A percentile compares a stretch with the other conserved stretches of the same genome.
Conservation (phyloP, 2,329 filamentous ascomycete species). For the Herpotrichia juniperi region DNA sequence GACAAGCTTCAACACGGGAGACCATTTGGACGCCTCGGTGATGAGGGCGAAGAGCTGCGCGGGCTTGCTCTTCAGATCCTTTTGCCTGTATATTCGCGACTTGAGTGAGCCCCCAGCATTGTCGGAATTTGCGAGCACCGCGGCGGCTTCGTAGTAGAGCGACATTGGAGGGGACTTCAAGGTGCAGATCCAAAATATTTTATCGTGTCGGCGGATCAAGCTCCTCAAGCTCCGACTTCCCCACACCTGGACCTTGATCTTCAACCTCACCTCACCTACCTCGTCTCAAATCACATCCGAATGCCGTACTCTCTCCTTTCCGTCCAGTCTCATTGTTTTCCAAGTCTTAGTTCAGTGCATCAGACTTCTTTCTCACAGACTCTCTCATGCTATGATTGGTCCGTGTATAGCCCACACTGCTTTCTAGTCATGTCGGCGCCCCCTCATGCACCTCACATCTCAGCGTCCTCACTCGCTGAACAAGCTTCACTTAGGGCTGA, state of each 20-base stretch:
- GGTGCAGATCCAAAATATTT: neutral
- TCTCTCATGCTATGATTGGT: neutral
- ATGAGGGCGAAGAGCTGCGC: slow-evolving; percentile 87
- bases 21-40: slow-evolving; percentile 90
- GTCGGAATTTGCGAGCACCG: slow-evolving; percentile 69
- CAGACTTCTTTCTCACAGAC: neutral
- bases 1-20: slow-evolving; percentile 82
- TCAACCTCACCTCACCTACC: neutral
- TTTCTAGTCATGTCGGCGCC: neutral
- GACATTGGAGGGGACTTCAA: slow-evolving; percentile 68
- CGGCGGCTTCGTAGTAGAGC: slow-evolving; percentile 89
- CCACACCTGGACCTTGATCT: too few species aligned
- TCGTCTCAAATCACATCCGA: neutral
- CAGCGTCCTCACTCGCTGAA: neutral
- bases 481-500: neutral
- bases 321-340: neutral
- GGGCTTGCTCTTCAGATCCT: slow-evolving; percentile 75
- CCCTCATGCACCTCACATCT: neutral
- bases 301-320: neutral
- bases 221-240: neutral
- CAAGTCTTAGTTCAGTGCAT: neutral
- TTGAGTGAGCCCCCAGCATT: slow-evolving; percentile 84
- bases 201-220: neutral
- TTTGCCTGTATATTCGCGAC: slow-evolving; percentile 78
- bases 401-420: neutral